A percentile compares a stretch with the other conserved stretches of the same genome.
Conservation (phyloP, 805 yeast genomes). For the Metschnikowia arizonensis region DNA sequence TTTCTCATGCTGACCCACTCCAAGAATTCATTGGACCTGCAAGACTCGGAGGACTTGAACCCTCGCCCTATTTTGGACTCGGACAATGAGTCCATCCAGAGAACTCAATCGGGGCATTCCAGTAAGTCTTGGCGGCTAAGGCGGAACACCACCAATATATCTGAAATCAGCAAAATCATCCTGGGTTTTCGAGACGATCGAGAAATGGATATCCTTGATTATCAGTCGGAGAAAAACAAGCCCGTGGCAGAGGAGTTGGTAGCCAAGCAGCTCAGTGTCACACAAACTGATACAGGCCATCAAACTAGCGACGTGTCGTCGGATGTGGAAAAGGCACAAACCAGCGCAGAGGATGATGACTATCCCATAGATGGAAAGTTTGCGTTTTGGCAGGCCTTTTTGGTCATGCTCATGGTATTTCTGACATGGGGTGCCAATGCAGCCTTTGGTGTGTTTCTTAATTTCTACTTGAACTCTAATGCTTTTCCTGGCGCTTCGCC, state of each 20-base stretch:
- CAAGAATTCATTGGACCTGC: slow-evolving; percentile 6
- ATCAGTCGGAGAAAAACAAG: slow-evolving; percentile 9
- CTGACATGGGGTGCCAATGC: slow-evolving; percentile 59
- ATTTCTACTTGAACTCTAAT: slow-evolving; percentile 41
- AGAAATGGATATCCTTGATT: slow-evolving; percentile 14
- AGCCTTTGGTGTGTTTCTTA: slow-evolving; percentile 54
- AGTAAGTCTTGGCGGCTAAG: slow-evolving; percentile 8
- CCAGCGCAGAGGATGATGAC: slow-evolving; percentile 5
- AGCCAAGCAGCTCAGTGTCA: slow-evolving; percentile 8
- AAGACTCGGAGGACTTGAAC: slow-evolving; percentile 7
- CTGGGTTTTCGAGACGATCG: slow-evolving; percentile 18
- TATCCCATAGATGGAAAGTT: slow-evolving; percentile 18
- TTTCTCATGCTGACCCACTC: slow-evolving; percentile 8
- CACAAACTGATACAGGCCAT: background rate
- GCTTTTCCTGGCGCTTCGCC: slow-evolving; percentile 52
- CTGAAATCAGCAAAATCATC: slow-evolving; percentile 16
- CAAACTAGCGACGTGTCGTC: background rate
- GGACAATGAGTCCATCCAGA: slow-evolving; percentile 3
- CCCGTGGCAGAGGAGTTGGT: slow-evolving; percentile 15
- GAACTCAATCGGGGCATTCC: slow-evolving; percentile 5
- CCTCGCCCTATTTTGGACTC: slow-evolving; percentile 8
- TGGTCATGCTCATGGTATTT: slow-evolving; percentile 38
- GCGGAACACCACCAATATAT: slow-evolving; percentile 11
- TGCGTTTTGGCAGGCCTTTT: slow-evolving; percentile 21
- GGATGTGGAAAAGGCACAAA: background rate